Conservation (phyloP, 768 basidiomycete genomes). For the Hygrophoropsis aurantiaca region DNA sequence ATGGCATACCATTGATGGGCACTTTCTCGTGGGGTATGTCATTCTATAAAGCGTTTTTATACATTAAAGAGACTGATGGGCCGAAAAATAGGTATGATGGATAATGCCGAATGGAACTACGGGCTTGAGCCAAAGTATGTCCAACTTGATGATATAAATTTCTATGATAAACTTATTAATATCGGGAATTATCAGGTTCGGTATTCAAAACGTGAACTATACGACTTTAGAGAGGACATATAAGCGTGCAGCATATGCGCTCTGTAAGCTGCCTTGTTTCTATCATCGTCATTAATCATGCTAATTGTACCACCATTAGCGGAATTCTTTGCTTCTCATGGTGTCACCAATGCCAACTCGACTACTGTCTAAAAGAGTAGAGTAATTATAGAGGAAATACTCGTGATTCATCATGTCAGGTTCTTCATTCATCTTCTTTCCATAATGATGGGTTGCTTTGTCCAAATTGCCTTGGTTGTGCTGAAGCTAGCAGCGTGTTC, state of each 20-base stretch:
- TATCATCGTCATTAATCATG: not conserved
- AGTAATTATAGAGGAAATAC: no score
- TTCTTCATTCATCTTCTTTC: no score
- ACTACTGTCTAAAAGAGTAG: no score
- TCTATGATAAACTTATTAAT: not conserved
- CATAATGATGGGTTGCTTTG: no score
- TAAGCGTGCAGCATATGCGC: slow-evolving; percentile 41
- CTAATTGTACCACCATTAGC: not conserved
- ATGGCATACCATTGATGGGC: slow-evolving; percentile 45
- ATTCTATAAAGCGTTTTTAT: not conserved
- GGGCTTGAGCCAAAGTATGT: slow-evolving; percentile 39
- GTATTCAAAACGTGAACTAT: slow-evolving; percentile 51
- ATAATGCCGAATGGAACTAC: slow-evolving; percentile 47
- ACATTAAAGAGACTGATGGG: not conserved
- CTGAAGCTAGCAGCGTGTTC: no score
- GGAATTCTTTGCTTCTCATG: slow-evolving; percentile 1
- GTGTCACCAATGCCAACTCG: not conserved
- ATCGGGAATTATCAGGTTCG: slow-evolving; percentile 34
- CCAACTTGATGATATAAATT: no score
- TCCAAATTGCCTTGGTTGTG: no score
- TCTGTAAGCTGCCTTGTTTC: slow-evolving; percentile 2
- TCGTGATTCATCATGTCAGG: no score
- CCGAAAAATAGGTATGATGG: slow-evolving; percentile 40
- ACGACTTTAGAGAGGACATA: slow-evolving; percentile 48
- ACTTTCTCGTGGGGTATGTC: slow-evolving; percentile 48